Evolutionary conservation across 768 basidiomycete genomes (phyloP).

Genomic region (Chalciporus pseudorubinellus): DNA sequence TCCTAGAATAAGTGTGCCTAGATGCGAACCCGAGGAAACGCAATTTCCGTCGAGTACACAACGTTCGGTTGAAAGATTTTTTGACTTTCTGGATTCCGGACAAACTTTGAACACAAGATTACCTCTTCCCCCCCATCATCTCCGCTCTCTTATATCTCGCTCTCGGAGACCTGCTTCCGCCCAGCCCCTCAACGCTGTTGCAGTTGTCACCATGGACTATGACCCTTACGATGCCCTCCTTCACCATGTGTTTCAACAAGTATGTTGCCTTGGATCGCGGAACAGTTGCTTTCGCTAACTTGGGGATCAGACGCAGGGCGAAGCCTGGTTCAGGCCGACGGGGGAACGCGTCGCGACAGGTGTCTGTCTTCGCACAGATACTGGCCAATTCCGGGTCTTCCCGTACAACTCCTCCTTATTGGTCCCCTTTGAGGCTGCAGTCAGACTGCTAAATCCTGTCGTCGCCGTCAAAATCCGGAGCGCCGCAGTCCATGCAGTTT

Average conservation of each 20-base stretch:
- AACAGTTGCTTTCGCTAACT: neutral
- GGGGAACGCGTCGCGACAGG: conserved; percentile 76
- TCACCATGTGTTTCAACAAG: conserved; percentile 76
- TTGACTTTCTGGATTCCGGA: neutral
- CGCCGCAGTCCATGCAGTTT: conserved; percentile 78
- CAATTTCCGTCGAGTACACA: neutral
- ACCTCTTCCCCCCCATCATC: neutral
- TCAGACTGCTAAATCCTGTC: conserved; percentile 72
- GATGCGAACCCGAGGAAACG: neutral
- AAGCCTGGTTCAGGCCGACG: conserved; percentile 82
- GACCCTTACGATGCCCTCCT: conserved; percentile 78
- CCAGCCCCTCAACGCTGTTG: neutral
- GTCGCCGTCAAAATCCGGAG: conserved; percentile 79
- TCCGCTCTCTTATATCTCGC: conserved; percentile 13
- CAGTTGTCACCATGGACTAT: conserved; percentile 56
- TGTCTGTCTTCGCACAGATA: conserved; percentile 69
- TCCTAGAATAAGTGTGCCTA: conserved; percentile 2
- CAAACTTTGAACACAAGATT: neutral
- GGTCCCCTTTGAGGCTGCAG: conserved; percentile 75
- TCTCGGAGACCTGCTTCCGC: neutral
- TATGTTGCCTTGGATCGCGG: conserved; percentile 27
- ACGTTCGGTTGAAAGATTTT: neutral
- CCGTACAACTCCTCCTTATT: conserved; percentile 78
- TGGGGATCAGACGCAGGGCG: conserved; percentile 64
- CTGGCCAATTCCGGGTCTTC: conserved; percentile 72